Evolutionary conservation across 1,139 yeast species (phyloP).

Genomic region (Candida buenavistaensis): DNA sequence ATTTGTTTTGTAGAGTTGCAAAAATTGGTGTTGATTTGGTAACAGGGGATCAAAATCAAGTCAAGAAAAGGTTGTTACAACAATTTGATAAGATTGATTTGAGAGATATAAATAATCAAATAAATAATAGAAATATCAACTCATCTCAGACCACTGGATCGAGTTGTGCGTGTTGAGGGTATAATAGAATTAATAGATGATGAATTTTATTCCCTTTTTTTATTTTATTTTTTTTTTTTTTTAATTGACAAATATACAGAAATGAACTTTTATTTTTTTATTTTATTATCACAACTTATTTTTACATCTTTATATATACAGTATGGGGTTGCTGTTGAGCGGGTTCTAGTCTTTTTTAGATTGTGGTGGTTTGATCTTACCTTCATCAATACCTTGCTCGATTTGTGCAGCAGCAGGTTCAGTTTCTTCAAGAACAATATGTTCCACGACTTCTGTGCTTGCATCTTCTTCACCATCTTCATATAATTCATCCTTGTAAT

Average conservation of each 20-base stretch:
- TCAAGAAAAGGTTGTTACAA: constrained; percentile 22
- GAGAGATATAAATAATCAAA: constrained; percentile 9
- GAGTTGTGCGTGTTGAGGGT: constrained; percentile 24
- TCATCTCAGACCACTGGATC: no score
- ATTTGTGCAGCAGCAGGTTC: constrained; percentile 16
- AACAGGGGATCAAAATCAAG: constrained; percentile 15
- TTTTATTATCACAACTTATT: neutral
- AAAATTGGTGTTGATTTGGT: constrained; percentile 33
- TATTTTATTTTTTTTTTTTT: neutral
- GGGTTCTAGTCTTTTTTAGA: no score
- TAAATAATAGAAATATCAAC: constrained; percentile 10
- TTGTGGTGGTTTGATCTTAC: constrained; percentile 9
- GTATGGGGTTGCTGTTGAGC: no score
- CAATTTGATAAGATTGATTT: constrained; percentile 45
- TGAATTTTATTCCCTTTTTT: neutral
- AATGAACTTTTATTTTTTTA: constrained; percentile 1
- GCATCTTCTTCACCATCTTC: constrained; percentile 56
- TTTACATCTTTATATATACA: no score
- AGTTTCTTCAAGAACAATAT: constrained; percentile 13
- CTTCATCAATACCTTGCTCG: constrained; percentile 9
- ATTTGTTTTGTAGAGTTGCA: constrained; percentile 46
- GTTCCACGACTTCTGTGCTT: constrained; percentile 14
- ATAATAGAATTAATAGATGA: neutral
- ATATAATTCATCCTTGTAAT: constrained; percentile 87
- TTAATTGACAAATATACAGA: constrained; percentile 1